Conservation (phyloP, 2,329 filamentous ascomycete species). For the Macroventuria anomochaeta region DNA sequence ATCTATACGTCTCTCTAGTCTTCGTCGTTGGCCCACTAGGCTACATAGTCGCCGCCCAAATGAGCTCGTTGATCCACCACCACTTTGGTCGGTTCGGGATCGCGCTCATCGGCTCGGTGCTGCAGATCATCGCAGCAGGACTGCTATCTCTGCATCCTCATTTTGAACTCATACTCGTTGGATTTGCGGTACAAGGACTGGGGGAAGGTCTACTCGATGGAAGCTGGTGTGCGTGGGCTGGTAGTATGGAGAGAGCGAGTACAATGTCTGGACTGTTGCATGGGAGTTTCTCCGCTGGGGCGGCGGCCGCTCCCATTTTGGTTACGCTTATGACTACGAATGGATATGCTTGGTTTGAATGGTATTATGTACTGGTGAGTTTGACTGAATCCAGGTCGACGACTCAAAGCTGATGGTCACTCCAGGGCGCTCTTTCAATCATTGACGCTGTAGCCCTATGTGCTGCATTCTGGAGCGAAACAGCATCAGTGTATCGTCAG, state of each 20-base stretch:
- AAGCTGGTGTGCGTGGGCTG: conserved; percentile 57
- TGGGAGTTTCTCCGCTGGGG: conserved; percentile 51
- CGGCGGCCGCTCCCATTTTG: conserved; percentile 48
- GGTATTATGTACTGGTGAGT: conserved; percentile 51
- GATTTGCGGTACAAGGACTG: conserved; percentile 43
- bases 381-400: too few species aligned
- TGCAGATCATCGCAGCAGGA: conserved; percentile 46
- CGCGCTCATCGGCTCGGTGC: conserved; percentile 49
- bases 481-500: conserved; percentile 41
- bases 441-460: conserved; percentile 27
- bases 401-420: not conserved
- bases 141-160: conserved; percentile 38
- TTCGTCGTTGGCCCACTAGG: conserved; percentile 54
- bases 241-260: conserved; percentile 50
- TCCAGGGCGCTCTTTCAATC: conserved; percentile 29
- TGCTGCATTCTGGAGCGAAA: conserved; percentile 50
- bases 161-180: conserved; percentile 44
- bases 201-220: conserved; percentile 54
- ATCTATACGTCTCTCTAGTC: conserved; percentile 54
- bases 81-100: conserved; percentile 53
- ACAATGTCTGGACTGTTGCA: conserved; percentile 51
- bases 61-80: conserved; percentile 50
- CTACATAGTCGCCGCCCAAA: conserved; percentile 53
- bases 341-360: conserved; percentile 46
- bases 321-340: conserved; percentile 39